A percentile compares a stretch with the other conserved stretches of the same genome.
Conservation (phyloP, 2,329 filamentous ascomycete genomes). For the Fusarium keratoplasticum region DNA sequence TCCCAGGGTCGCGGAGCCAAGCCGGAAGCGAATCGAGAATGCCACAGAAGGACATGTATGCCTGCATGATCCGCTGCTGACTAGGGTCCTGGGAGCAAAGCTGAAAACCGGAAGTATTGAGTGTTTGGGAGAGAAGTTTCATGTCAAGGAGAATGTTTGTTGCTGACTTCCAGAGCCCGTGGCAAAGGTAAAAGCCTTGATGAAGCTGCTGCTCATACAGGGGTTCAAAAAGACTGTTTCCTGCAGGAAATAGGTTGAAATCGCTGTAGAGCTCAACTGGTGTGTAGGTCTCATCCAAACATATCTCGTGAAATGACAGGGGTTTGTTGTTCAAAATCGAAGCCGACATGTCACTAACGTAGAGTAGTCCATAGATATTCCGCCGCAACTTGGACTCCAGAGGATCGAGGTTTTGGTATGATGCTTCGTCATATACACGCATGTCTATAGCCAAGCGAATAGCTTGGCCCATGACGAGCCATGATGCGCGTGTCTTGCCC, state of each 20-base stretch:
- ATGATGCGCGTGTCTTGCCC: constrained; percentile 8
- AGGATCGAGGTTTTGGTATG: constrained; percentile 5
- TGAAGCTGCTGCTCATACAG: constrained; percentile 12
- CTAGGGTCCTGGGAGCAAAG: background rate
- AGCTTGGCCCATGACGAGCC: constrained; percentile 9
- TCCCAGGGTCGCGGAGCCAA: constrained; percentile 14
- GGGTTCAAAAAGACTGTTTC: background rate
- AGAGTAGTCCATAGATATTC: constrained; percentile 3
- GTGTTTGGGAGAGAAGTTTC: background rate
- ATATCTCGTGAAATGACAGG: constrained; percentile 14
- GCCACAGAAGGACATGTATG: constrained; percentile 21
- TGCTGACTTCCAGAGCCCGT: constrained; percentile 9
- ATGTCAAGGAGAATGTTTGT: constrained; percentile 15
- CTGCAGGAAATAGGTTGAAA: background rate
- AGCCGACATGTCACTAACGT: constrained; percentile 16
- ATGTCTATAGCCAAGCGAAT: constrained; percentile 16
- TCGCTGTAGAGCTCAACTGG: background rate
- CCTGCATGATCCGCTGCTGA: constrained; percentile 10
- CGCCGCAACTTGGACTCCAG: constrained; percentile 14
- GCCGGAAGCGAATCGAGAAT: constrained; percentile 8
- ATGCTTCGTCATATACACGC: constrained; percentile 8
- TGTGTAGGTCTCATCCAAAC: background rate
- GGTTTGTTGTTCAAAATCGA: constrained; percentile 18
- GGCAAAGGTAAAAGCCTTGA: constrained; percentile 8
- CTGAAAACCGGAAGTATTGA: background rate